phyloP scores from a whole-genome alignment of 108 stramenopile genomes.

The Discostella stelligeroides region DNA sequence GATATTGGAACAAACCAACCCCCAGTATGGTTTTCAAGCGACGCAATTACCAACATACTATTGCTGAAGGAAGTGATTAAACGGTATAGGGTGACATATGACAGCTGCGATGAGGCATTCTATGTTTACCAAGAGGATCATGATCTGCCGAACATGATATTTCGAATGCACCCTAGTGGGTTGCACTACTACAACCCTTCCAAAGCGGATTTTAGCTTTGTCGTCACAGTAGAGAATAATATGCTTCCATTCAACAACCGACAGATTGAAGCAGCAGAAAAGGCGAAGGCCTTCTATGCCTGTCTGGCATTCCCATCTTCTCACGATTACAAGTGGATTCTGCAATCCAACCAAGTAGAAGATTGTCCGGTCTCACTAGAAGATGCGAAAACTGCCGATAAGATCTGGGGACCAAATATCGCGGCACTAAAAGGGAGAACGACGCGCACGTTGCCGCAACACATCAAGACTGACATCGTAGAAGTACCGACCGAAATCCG shows the following conservation, averaged over 20 bases:
- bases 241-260: background rate
- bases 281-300: constrained; percentile 3
- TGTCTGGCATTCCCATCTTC: constrained; percentile 10
- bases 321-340: constrained; percentile 16
- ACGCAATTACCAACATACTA: constrained; percentile 12
- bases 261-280: background rate
- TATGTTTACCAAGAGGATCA: background rate
- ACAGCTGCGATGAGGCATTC: background rate
- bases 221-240: background rate
- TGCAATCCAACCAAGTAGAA: constrained; percentile 1
- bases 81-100: constrained; percentile 6
- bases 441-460: background rate
- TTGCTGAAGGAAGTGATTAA: constrained; percentile 1
- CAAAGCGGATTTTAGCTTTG: background rate
- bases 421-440: constrained; percentile 19
- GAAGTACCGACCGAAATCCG: background rate
- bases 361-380: constrained; percentile 18
- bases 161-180: background rate
- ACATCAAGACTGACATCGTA: background rate
- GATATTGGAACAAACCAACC: background rate
- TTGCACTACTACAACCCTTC: background rate
- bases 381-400: constrained; percentile 8
- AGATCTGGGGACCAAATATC: constrained; percentile 7
- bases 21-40: background rate
- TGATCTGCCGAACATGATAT: background rate